Conservation (phyloP, 1,284 basidiomycete species). For the Fomitopsis pinicola region DNA sequence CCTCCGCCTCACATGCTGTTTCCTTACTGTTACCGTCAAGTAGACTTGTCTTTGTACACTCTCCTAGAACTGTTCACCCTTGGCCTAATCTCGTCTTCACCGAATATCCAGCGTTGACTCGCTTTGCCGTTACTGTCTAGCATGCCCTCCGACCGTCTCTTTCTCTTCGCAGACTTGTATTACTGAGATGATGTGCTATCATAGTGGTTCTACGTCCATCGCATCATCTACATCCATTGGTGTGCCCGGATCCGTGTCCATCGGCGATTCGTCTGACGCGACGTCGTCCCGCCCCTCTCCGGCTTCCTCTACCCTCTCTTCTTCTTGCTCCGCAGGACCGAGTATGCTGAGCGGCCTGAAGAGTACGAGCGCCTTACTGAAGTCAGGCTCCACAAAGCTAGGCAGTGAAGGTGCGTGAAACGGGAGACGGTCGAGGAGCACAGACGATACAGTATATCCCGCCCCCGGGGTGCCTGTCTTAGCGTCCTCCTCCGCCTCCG, state of each 20-base stretch:
- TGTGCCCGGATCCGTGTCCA: slow-evolving; percentile 6
- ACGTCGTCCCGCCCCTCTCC: slow-evolving; percentile 1
- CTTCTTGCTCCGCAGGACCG: slow-evolving; percentile 13
- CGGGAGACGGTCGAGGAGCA: slow-evolving; percentile 38
- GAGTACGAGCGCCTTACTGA: slow-evolving; percentile 53
- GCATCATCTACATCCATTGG: slow-evolving; percentile 39
- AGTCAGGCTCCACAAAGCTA: slow-evolving; percentile 13
- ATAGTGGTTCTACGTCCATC: slow-evolving; percentile 52
- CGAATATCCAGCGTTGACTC: background rate
- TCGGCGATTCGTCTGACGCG: slow-evolving; percentile 7
- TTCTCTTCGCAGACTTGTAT: background rate
- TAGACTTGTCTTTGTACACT: background rate
- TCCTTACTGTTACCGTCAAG: background rate
- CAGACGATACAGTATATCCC: slow-evolving; percentile 37
- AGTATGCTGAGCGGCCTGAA: slow-evolving; percentile 42
- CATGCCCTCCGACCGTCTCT: background rate
- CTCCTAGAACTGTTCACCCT: background rate
- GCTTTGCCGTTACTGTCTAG: background rate
- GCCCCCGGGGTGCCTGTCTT: slow-evolving; percentile 13
- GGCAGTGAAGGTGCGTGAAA: slow-evolving; percentile 10
- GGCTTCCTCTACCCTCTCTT: slow-evolving; percentile 12
- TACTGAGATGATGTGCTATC: background rate
- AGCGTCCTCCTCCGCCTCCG: slow-evolving; percentile 26
- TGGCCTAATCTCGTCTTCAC: background rate
- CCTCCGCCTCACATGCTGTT: background rate